Base-by-base conservation (phyloP, 164 flowering plant species). In the Kalanchoe fedtschenkoi region DNA sequence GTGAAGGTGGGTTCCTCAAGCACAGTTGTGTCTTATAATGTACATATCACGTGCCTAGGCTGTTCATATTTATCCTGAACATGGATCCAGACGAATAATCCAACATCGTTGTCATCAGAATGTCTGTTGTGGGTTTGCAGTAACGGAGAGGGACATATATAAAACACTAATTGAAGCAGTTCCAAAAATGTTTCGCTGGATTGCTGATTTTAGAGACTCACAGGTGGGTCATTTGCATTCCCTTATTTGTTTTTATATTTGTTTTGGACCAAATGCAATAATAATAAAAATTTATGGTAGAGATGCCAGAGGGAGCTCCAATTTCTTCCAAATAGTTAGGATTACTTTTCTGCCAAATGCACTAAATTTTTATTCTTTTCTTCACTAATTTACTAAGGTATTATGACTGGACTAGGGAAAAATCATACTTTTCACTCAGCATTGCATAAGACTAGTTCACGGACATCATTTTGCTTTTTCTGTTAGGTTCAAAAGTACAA, bases 131-230 rank as follows among this genome's bases (percentile, higher is more conserved):
- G 64, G 26, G 17, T 62, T 46, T 82, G 85, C 85, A 95, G 99
- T 68, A 47, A 77, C 84, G 66, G 97, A 95, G 69, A 71, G 55
- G 34, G 97, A 91, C 61, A 74, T 77, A 34, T 65, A 60, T 34
- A 74, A 64, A 61, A 83, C 76, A 29, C 58, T 95, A 76, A 65
- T 77, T 66, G 87, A 76, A 39, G 91, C 93, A 46, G 75, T 88
- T 67, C 97, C 99, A 62, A 88, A 63, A 71, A 67, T 91, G 42
- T 68, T 83, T 55, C 76, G 76, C 53, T 91, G 99, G 97, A 79
- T 91, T 62, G 60, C 22, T 32, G 61, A 64, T 47, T 88, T 84
- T 81, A 80, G 76, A 66, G 62, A 68, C 75, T 63, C 84, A 60
- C 71, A 82, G 96, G 97, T 93, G n/a, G n/a, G n/a, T n/a, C n/a